These are phyloP conservation scores for Rubia peregrina DNA, from an alignment of 305 asterid species.

Conservation along the genomic window DNA sequence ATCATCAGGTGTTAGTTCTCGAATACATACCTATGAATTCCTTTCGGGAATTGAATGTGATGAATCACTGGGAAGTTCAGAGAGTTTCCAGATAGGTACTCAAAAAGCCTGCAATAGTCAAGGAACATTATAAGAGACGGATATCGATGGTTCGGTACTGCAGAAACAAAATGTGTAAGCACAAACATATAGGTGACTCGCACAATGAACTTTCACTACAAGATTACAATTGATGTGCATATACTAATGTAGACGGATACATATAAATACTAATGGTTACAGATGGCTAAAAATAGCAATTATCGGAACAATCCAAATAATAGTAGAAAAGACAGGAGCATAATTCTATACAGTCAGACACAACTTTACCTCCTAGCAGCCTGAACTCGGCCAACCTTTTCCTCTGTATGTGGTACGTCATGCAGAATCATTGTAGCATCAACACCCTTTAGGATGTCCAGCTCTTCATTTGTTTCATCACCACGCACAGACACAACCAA, in stretches of 20 bases:
- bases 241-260: background rate
- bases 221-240: background rate
- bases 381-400: constrained; percentile 85
- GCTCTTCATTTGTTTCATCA: constrained; percentile 70
- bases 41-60: constrained; percentile 69
- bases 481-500: constrained; percentile 76
- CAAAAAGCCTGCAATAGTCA: constrained; percentile 73
- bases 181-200: too few species aligned
- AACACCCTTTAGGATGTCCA: constrained; percentile 58
- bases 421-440: constrained; percentile 87
- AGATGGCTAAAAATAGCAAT: background rate
- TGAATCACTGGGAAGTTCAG: constrained; percentile 87
- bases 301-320: background rate
- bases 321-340: background rate
- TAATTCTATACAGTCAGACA: constrained; percentile 13
- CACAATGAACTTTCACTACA: background rate
- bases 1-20: constrained; percentile 14
- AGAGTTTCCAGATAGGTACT: constrained; percentile 77
- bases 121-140: constrained; percentile 3
- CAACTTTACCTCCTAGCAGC: constrained; percentile 79
- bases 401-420: constrained; percentile 64
- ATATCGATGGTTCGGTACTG: background rate
- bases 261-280: background rate
- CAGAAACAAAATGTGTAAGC: background rate
- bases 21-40: constrained; percentile 63